Base-by-base conservation (phyloP, 306 rosid species). In the Astragalus membranaceus region DNA sequence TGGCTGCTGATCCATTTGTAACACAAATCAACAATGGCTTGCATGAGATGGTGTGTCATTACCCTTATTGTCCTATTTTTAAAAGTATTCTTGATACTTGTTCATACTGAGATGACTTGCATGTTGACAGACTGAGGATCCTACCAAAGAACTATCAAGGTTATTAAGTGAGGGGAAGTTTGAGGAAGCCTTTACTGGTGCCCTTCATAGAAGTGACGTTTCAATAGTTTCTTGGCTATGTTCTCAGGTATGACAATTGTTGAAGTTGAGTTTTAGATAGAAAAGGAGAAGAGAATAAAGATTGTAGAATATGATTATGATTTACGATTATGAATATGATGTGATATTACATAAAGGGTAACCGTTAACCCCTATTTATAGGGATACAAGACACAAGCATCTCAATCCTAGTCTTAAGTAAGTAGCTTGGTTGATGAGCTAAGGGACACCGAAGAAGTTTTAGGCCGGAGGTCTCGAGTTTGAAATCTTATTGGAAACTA, bases 141-240 rank as follows among this genome's bases (percentile, higher is more conserved):
- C 94, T 43, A 83, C 81, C 41, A 85, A 81, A 80, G 94, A 88
- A 72, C 68, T 88, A 29, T 77, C 90, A 54, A 88, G 90, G 76
- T 69, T 88, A 75, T 55, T 83, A 33, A 60, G 80, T 47, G 94
- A 88, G 70, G 63, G 82, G 17, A 88, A 85, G 75, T 81, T 68
- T 78, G 94, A 85, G 80, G 94, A 88, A 83, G 94, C 88, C 15
- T 88, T 88, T 68, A 79, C 80, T 5, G 84, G 76, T 33, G 94
- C 94, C 56, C 82, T 88, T 78, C 87, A 79, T 59, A 85, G 83
- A 78, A 81, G 85, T 47, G 87, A 88, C 12, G 87, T 88, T 49
- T 77, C 88, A 6, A 53, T 88, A 54, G 94, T 88, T 75, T 88
- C 94, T 57, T 88, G 94, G 94, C 57, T 88, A 70, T 88, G 94